Evolutionary conservation across 192 early-diverging fungal species (phyloP).

Genomic region (Geosiphon pyriformis): DNA sequence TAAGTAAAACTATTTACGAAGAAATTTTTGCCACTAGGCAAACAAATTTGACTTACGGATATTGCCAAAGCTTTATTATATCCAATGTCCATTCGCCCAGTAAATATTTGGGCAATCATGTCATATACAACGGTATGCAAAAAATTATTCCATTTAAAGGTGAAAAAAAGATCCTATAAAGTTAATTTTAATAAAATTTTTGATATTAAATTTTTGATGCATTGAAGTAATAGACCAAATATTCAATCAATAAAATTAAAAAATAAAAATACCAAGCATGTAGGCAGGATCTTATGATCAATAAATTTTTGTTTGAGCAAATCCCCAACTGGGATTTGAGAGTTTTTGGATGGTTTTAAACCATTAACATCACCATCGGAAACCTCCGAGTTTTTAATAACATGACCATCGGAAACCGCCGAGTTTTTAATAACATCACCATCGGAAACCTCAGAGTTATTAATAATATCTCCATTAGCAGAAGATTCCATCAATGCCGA

Average conservation of each 20-base stretch:
- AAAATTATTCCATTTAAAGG: conserved; percentile 97
- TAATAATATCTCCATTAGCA: too few relatives aligned
- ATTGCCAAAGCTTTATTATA: conserved; percentile 24
- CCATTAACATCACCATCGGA: conserved; percentile 13
- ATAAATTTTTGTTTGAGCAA: conserved; percentile 67
- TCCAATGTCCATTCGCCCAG: conserved; percentile 71
- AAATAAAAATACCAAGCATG: conserved; percentile 36
- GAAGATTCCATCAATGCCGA: too few relatives aligned
- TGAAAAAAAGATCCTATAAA: conserved; percentile 78
- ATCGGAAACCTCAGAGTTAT: too few relatives aligned
- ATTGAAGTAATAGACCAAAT: too few relatives aligned
- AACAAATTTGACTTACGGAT: conserved; percentile 2
- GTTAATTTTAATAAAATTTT: not conserved
- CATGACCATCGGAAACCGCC: too few relatives aligned
- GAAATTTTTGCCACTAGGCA: not conserved
- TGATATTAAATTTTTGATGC: not conserved
- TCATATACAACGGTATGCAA: conserved; percentile 98
- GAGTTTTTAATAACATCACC: too few relatives aligned
- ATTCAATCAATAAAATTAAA: too few relatives aligned
- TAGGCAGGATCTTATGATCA: conserved; percentile 57
- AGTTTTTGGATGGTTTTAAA: conserved; percentile 16
- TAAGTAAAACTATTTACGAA: not conserved
- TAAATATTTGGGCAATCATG: conserved; percentile 96
- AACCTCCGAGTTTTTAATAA: conserved; percentile 1
- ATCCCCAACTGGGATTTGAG: conserved; percentile 60